Evolutionary conservation across 2,329 filamentous ascomycete species (phyloP), one percentile per base, ranked within the genome.

Genomic region (Monilinia polystroma): DNA sequence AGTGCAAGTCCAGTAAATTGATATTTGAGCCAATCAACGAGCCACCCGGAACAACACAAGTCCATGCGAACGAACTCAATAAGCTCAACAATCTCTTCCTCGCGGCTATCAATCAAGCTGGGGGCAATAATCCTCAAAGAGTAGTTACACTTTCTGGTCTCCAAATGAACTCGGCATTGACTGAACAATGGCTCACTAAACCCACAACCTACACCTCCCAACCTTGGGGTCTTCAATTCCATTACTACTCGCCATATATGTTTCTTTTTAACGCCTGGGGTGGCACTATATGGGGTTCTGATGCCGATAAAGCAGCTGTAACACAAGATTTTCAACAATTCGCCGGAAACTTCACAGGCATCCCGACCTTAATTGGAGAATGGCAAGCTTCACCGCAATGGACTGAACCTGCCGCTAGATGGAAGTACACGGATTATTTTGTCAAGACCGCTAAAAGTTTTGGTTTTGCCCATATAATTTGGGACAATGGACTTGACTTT

Each of bases 21-120:
- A 82, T 84, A 0, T 84, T 87, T 64, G 85, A 88, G 72, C 79
- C 85, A 0, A 83, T 88, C 72, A 87, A 87, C 68, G 85, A 88
- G 71, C 83, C 84, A 0, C 81, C 84, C 0, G 84, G 82, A 53
- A 80, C 80, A 0, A 85, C 81, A 0, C 79, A 80, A 4, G 80
- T 78, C 26, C 80, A 87, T 66, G 84, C 78, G 0, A 78, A 79
- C 2, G 77, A 82, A 53, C 72, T 85, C 47, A 87, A 86, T 72
- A 81, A 82, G 68, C 72, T 88, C 38, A 87, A 87, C 71, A 77
- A 77, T n/a, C 77, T 87, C 38, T 87, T 87, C 69, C 75, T 87
- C 1, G 73, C 83, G 62, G 82, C 82, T 2, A 80, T 87, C 52
- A 80, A 80, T 52, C 79, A 82, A 60, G 80, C 82, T 2, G 85